Percentiles rank a stretch among this genome's conserved stretches.
These are phyloP conservation scores for Kodamaea sagamina DNA, from an alignment of 805 yeast genomes.

Conservation along the genomic window DNA sequence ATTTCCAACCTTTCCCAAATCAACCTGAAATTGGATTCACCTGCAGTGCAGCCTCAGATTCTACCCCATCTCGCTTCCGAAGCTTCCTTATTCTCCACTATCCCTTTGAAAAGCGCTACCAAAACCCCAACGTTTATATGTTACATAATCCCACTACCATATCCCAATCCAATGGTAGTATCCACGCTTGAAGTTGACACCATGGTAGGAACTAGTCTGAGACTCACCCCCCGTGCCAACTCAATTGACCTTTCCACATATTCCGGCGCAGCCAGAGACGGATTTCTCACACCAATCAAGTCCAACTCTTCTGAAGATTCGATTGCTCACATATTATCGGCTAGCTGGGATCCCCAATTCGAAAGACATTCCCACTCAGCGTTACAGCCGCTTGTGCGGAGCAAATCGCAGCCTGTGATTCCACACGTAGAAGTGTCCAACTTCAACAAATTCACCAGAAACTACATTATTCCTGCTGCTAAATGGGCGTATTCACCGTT, in stretches of 20 bases:
- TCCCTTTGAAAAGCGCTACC: too few relatives aligned
- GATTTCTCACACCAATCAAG: background rate
- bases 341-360: slow-evolving; percentile 15
- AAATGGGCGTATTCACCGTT: slow-evolving; percentile 34
- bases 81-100: too few relatives aligned
- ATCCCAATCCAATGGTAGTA: too few relatives aligned
- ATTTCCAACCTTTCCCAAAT: too few relatives aligned
- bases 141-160: too few relatives aligned
- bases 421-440: slow-evolving; percentile 13
- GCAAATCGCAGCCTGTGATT: slow-evolving; percentile 16
- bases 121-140: too few relatives aligned
- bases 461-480: slow-evolving; percentile 29
- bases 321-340: slow-evolving; percentile 8
- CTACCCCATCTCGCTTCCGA: too few relatives aligned
- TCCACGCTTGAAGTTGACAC: too few relatives aligned
- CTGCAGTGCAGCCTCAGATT: too few relatives aligned
- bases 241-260: background rate
- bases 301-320: slow-evolving; percentile 8
- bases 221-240: background rate
- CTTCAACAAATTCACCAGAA: slow-evolving; percentile 22
- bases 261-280: background rate
- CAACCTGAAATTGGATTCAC: too few relatives aligned
- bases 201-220: background rate
- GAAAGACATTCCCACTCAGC: background rate
- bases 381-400: slow-evolving; percentile 12